phyloP scores from a whole-genome alignment of 768 basidiomycete species.

The Termitomyces sp. region DNA sequence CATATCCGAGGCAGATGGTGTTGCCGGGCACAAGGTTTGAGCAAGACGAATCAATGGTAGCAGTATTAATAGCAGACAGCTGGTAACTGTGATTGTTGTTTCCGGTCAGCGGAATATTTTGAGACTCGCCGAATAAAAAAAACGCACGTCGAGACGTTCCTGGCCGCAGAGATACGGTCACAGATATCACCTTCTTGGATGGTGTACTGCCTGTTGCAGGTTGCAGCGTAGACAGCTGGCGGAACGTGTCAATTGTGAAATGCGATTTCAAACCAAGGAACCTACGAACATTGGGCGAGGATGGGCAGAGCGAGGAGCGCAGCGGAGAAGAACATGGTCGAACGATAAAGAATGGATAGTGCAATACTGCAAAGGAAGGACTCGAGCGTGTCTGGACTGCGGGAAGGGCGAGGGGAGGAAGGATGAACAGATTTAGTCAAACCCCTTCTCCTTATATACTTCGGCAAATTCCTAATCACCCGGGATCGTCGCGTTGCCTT shows the following conservation, averaged over 20 bases:
- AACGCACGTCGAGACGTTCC: conserved; percentile 62
- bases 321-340: conserved; percentile 28
- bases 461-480: conserved; percentile 15
- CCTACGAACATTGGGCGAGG: conserved; percentile 38
- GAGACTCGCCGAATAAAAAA: neutral
- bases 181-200: conserved; percentile 59
- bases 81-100: conserved; percentile 52
- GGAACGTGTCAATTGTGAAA: neutral
- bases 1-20: conserved; percentile 58
- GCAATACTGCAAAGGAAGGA: conserved; percentile 20
- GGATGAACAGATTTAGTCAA: conserved; percentile 1
- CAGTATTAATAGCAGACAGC: conserved; percentile 59
- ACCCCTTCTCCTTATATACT: conserved; percentile 10
- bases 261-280: neutral
- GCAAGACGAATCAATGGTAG: conserved; percentile 49
- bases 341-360: conserved; percentile 16
- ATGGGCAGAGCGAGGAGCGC: conserved; percentile 44
- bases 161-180: conserved; percentile 58
- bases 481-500: conserved; percentile 10
- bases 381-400: conserved; percentile 12
- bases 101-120: conserved; percentile 1
- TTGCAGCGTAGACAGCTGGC: conserved; percentile 28
- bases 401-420: conserved; percentile 4
- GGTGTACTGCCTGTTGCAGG: conserved; percentile 61
- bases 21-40: conserved; percentile 51